These are phyloP conservation scores for Schizochytrium sp. DNA, from an alignment of 108 stramenopile species.

Conservation along the genomic window DNA sequence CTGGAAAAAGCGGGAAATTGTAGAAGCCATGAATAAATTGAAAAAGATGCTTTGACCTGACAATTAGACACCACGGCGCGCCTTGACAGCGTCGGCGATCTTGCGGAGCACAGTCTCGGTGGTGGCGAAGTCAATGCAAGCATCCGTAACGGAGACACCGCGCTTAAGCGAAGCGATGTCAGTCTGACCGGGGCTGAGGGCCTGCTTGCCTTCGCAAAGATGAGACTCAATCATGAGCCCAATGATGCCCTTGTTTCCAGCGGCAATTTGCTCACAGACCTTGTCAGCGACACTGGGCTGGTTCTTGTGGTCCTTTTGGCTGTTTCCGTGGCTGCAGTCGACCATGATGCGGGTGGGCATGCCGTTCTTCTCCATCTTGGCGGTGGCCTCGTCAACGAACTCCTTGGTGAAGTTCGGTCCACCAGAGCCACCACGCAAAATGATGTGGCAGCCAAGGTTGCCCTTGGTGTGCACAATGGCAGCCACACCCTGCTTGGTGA, in stretches of 20 bases:
- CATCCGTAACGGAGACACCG: not conserved
- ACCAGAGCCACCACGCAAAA: not conserved
- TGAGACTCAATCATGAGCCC: constrained; percentile 10
- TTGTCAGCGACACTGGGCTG: not conserved
- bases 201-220: not conserved
- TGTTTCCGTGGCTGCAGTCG: constrained; percentile 17
- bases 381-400: not conserved
- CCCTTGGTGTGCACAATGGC: constrained; percentile 2
- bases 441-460: constrained; percentile 4
- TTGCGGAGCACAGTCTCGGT: not conserved
- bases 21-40: no score
- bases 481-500: not conserved
- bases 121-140: constrained; percentile 1
- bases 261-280: not conserved
- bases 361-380: not conserved
- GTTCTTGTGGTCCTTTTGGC: not conserved
- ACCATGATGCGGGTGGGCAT: not conserved
- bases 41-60: no score
- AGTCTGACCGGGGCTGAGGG: not conserved
- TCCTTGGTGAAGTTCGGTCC: not conserved
- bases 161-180: not conserved
- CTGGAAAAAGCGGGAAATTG: no score
- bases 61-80: not conserved
- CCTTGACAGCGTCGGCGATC: constrained; percentile 2
- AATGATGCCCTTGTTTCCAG: not conserved